Percentiles rank a stretch among this genome's conserved stretches.
These are phyloP conservation scores for Aspergillus saccharolyticus DNA, from an alignment of 495 filamentous ascomycete species.

Conservation along the genomic window DNA sequence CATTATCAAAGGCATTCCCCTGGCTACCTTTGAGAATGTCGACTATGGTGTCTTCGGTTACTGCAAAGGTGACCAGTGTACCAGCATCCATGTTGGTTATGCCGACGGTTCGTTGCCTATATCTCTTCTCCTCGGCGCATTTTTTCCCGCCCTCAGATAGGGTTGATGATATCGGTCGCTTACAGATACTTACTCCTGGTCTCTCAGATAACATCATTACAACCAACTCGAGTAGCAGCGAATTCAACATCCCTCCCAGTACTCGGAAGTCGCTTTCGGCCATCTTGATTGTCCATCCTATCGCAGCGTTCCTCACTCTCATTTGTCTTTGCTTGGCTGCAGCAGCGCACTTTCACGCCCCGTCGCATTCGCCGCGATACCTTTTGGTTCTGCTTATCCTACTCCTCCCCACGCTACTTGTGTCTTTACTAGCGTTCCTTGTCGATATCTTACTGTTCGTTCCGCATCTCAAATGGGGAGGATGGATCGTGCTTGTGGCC, in stretches of 20 bases:
- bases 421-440: conserved; percentile 82
- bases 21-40: conserved; percentile 69
- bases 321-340: conserved; percentile 75
- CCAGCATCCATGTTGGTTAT: conserved; percentile 77
- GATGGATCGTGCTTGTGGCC: conserved; percentile 88
- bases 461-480: conserved; percentile 89
- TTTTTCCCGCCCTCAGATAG: not conserved
- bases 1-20: conserved; percentile 77
- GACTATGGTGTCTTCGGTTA: conserved; percentile 93
- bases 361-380: conserved; percentile 89
- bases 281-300: conserved; percentile 87
- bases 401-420: conserved; percentile 75
- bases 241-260: conserved; percentile 69
- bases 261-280: conserved; percentile 83
- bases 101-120: conserved; percentile 60
- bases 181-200: not conserved
- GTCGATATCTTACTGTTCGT: conserved; percentile 96
- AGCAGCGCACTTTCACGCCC: conserved; percentile 80
- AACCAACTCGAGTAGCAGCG: conserved; percentile 29
- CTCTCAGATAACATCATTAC: conserved; percentile 34
- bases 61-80: conserved; percentile 63
- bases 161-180: not conserved
- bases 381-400: conserved; percentile 80
- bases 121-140: conserved; percentile 17
- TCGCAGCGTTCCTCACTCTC: conserved; percentile 81